A percentile compares a stretch with the other conserved stretches of the same genome.
phyloP scores from a whole-genome alignment of 352 stramenopile genomes.

The Aphanomyces invadans region DNA sequence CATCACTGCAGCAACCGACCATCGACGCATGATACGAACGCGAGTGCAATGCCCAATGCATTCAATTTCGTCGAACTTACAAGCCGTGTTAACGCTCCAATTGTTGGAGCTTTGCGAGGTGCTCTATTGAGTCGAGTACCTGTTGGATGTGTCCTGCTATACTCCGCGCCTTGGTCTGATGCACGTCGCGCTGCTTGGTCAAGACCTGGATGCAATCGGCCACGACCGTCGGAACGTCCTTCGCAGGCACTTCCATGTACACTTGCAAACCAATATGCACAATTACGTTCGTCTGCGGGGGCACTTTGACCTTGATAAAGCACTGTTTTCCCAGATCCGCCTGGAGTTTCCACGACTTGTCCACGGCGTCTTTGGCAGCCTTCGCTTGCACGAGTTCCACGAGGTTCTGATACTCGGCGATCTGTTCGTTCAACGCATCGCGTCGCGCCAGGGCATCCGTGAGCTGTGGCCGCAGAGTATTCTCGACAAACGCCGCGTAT shows the following conservation, averaged over 20 bases:
- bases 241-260: conserved; percentile 12
- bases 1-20: no score
- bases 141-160: conserved; percentile 22
- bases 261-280: conserved; percentile 22
- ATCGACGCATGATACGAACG: no score
- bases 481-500: conserved; percentile 24
- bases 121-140: conserved; percentile 18
- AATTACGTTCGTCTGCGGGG: conserved; percentile 9
- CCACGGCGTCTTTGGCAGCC: neutral
- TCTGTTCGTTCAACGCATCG: conserved; percentile 13
- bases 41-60: no score
- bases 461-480: conserved; percentile 21
- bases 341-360: conserved; percentile 24
- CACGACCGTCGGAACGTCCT: conserved; percentile 13
- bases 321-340: conserved; percentile 19
- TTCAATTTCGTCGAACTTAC: no score
- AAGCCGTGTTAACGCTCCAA: neutral
- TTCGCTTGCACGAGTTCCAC: conserved; percentile 14
- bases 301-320: conserved; percentile 24
- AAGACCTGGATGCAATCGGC: conserved; percentile 1
- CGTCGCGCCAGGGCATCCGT: conserved; percentile 5
- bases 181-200: neutral
- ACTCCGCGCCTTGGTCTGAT: conserved; percentile 18
- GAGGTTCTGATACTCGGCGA: conserved; percentile 20
- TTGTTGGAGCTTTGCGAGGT: conserved; percentile 12